Evolutionary conservation across 192 early-diverging fungal genomes (phyloP), one percentile per base, ranked within the genome.

Genomic region (Chytriomyces sp.): DNA sequence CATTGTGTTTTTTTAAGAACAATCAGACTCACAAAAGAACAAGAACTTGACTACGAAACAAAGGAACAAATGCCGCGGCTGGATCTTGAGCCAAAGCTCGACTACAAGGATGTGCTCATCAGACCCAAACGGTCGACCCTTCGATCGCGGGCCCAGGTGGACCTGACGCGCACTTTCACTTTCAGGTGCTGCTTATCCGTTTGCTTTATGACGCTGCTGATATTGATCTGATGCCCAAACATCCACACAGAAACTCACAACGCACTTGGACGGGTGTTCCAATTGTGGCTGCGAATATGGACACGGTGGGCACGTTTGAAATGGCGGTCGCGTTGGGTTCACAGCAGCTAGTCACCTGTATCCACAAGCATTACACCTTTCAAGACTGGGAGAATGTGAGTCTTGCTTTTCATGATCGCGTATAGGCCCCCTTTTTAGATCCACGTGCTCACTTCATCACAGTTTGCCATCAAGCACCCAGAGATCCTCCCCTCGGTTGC

Each of bases 331-430:
- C 57, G 44, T 45, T 73, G 7, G 53, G 28, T 5, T 7, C 9
- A 0, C 57, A 62, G 16, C 45, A 48, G 8, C n/a, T 73, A n/a
- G 45, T 73, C 8, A 73, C 72, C 9, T 62, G 59, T 61, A 73
- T 73, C 23, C 72, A 73, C 72, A 73, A 73, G 50, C 72, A 73
- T 48, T 73, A 73, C 45, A 73, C 60, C n/a, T 45, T 73, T 26
- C 60, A 73, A 62, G 50, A 73, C 47, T 73, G 72, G 72, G 50
- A 73, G 45, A 57, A 57, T 18, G 53, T 20, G 53, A 3, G 20
- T 20, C 53, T 20, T 57, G 53, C 28, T 35, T 35, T 35, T 35
- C 28, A 57, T 11, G 53, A 18, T 11, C 53, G 53, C 20, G 0
- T 57, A 57, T 57, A 3, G 13, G 1, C 53, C 53, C 11, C 53